Base-by-base conservation (phyloP, 805 yeast species). In the Candida khao-thaluensis region DNA sequence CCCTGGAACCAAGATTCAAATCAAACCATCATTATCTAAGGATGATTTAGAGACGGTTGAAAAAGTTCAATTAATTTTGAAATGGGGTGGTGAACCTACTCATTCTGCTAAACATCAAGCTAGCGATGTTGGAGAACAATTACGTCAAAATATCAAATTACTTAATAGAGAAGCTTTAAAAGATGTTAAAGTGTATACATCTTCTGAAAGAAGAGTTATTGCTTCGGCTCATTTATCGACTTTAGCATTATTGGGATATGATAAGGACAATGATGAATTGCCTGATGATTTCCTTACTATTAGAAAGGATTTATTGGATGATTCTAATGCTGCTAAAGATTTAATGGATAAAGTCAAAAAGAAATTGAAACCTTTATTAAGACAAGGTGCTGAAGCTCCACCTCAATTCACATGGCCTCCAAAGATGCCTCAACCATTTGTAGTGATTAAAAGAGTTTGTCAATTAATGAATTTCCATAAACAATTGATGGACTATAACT, bases 71-170 rank as follows among this genome's bases (percentile, higher is more conserved):
- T 81, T 93, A 47, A 95, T 93, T 45, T 71, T 93, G 52, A 93
- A 93, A 60, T 93, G 99, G 99, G 99, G 99, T 52, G 99, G 99
- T 47, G 99, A 93, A 62, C 97, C 99, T 5, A 93, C 99, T 1
- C 99, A 93, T 60, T 89, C 97, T 8, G 97, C 98, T 2, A 77
- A 82, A 47, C 85, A 88, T 59, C 99, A 93, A 65, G 95, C 96
- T 1, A 76, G 82, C 20, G 99, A 93, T 61, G 77, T 93, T 14
- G 99, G 99, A 38, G 98, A 91, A 57, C 96, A 90, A 62, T 76
- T 85, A 67, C 81, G 99, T 54, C 96, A 91, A 58, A 95, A 93
- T 60, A 76, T 89, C 51, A 82, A 86, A 56, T 72, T 93, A 43
- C 71, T 93, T 57, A 93, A 93, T 62, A 81, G 85, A 46, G 84